Evolutionary conservation across 768 basidiomycete genomes (phyloP).

Genomic region (Chalciporus chontae): DNA sequence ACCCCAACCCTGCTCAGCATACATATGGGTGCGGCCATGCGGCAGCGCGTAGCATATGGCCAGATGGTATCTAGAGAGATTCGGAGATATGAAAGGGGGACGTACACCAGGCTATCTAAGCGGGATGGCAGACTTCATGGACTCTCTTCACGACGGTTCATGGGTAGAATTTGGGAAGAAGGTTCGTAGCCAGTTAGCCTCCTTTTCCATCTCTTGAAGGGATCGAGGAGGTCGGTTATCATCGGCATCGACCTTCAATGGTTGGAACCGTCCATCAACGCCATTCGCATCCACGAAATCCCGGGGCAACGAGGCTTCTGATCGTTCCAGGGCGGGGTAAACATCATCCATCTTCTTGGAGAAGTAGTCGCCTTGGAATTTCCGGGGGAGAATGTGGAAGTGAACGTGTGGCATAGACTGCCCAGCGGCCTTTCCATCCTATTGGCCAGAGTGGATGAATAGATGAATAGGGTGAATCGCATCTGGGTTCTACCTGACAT

Average conservation of each 20-base stretch:
- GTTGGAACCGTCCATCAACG: slow-evolving; percentile 27
- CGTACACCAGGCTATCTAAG: slow-evolving; percentile 5
- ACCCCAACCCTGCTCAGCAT: slow-evolving; percentile 25
- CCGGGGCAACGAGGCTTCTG: slow-evolving; percentile 49
- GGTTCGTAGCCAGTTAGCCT: slow-evolving; percentile 63
- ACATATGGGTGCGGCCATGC: slow-evolving; percentile 37
- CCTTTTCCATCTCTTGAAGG: slow-evolving; percentile 73
- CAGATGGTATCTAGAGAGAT: slow-evolving; percentile 28
- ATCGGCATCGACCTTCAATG: slow-evolving; percentile 64
- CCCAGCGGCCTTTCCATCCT: slow-evolving; percentile 89
- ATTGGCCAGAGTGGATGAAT: slow-evolving; percentile 5
- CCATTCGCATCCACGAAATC: slow-evolving; percentile 29
- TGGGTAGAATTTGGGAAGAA: slow-evolving; percentile 41
- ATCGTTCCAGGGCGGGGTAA: slow-evolving; percentile 72
- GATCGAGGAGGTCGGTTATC: slow-evolving; percentile 61
- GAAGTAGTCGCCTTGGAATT: slow-evolving; percentile 64
- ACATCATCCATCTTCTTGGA: slow-evolving; percentile 63
- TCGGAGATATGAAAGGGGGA: neutral
- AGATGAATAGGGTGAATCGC: neutral
- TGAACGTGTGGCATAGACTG: slow-evolving; percentile 81
- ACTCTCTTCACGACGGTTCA: neutral
- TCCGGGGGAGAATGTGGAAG: slow-evolving; percentile 88
- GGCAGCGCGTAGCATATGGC: slow-evolving; percentile 31
- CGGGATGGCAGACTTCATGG: neutral
- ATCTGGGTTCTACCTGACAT: slow-evolving; percentile 61